Percentiles rank a stretch among this genome's conserved stretches.
Conservation (phyloP, 257 asterid species). For the Solanum pinnatisectum region DNA sequence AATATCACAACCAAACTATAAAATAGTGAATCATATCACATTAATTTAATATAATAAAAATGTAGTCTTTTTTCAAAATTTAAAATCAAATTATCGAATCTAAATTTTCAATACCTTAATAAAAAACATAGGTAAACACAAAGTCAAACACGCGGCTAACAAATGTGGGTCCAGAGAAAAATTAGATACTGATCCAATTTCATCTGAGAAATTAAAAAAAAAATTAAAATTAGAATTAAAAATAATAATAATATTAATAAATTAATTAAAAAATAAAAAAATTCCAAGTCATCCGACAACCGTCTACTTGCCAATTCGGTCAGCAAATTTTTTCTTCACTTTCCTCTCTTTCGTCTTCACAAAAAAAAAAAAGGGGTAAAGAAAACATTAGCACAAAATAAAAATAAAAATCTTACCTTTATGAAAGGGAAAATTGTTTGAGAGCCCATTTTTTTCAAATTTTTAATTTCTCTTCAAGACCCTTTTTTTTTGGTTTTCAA, state of each 20-base stretch:
- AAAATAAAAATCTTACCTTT: conserved; percentile 1
- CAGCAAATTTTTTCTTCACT: background rate
- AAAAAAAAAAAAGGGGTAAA: background rate
- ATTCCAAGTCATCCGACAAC: conserved; percentile 3
- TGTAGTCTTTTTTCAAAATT: background rate
- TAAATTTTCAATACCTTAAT: too few relatives aligned
- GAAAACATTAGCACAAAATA: background rate
- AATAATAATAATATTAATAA: background rate
- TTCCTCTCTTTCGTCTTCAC: background rate
- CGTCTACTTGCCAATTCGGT: conserved; percentile 34
- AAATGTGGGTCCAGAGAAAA: background rate
- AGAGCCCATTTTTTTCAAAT: background rate
- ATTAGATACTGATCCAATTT: background rate
- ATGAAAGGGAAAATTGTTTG: background rate
- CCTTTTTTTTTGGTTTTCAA: background rate
- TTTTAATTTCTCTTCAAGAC: background rate
- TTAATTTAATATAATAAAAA: background rate
- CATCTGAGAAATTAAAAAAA: background rate
- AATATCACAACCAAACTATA: background rate
- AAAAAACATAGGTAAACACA: background rate
- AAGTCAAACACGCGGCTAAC: background rate
- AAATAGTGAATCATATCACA: too few relatives aligned
- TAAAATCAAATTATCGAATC: background rate
- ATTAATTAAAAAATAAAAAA: background rate
- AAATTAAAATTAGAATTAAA: background rate